Base-by-base conservation (phyloP, 805 yeast genomes). In the Barnettozyma sp. region DNA sequence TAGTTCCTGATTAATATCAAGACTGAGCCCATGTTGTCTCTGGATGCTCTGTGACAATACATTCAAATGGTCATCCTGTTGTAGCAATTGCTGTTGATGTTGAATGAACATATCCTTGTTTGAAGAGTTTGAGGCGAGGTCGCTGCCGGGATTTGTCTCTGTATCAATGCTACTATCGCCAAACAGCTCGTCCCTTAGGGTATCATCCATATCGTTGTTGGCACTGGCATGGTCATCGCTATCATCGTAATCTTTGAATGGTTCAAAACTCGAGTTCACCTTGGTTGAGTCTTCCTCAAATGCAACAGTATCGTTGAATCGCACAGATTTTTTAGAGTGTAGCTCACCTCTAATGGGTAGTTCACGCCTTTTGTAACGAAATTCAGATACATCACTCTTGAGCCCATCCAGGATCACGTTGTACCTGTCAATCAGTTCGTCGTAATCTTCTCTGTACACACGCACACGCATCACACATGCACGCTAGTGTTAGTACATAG, bases 1-100 rank as follows among this genome's bases (percentile, higher is more conserved):
- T 8, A 73, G 48, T 42, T 75, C 80, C 6, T 55, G 58, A 39
- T 71, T 62, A 10, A 75, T 73, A 22, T 58, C 62, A 8, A 64
- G 26, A 3, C 78, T 68, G 30, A 75, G 55, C 2, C 59, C 62
- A 41, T 64, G 64, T 34, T 71, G 71, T 26, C 65, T 56, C 21
- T 58, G 55, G 1, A 73, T 66, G 0, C 76, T 66, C 5, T 51
- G 45, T 2, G 76, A 59, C 4, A 75, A 46, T 1, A 49, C 30
- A 9, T 58, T 60, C 8, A 75, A 43, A 24, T 66, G 62, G 1
- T 53, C 46, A 43, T 74, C 78, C 40, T 75, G 80, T 13, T 59
- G 54, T 13, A 61, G 40, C 7, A 73, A 36, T 35, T 68, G 66
- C 40, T 71, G 75, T 38, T 72, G 72, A 38, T 75, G 71, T 36